These are phyloP conservation scores for Telfairia occidentalis DNA, from an alignment of 331 rosid genomes.

Conservation along the genomic window DNA sequence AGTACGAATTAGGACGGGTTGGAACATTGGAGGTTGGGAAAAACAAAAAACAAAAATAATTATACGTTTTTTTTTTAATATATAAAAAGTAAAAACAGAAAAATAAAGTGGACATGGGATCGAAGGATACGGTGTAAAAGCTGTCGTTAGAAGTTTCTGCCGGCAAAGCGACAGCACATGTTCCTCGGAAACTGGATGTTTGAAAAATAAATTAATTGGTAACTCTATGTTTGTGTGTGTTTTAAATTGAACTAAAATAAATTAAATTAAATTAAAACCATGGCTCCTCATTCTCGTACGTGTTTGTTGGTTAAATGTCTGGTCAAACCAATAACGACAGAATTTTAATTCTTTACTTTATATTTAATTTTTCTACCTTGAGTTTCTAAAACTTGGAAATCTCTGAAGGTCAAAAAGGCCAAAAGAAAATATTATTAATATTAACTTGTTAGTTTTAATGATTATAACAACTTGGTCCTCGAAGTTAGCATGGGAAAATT, in stretches of 20 bases:
- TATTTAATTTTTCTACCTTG: background rate
- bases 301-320: constrained; percentile 9
- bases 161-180: constrained; percentile 14
- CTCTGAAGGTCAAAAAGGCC: background rate
- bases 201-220: background rate
- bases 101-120: constrained; percentile 4
- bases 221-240: background rate
- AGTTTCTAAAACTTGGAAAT: background rate
- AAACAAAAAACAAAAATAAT: background rate
- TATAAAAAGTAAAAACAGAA: background rate
- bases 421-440: background rate
- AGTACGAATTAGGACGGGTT: background rate
- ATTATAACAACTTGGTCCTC: background rate
- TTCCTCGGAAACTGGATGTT: constrained; percentile 14
- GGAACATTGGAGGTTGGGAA: background rate
- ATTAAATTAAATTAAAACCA: background rate
- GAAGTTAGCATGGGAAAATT: background rate
- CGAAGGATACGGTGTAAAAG: constrained; percentile 3
- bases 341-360: background rate
- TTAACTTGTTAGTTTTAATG: background rate
- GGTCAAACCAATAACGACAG: background rate
- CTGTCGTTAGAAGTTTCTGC: background rate
- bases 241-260: background rate
- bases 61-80: background rate
- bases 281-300: constrained; percentile 6